Conservation (phyloP, 352 stramenopile species). For the Phytophthora crassamura region DNA sequence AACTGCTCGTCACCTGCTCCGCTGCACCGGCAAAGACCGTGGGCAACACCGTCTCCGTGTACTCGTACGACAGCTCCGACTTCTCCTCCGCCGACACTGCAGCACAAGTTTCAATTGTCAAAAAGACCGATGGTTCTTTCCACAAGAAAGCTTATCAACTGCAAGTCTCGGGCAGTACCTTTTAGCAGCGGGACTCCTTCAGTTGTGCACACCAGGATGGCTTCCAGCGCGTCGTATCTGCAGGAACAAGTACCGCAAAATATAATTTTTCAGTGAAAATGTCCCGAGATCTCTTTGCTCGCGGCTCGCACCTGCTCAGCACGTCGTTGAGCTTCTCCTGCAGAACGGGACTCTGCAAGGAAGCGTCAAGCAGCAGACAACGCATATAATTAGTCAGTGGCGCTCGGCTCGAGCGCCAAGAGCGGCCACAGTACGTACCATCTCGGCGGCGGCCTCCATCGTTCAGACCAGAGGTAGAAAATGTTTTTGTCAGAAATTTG, state of each 20-base stretch:
- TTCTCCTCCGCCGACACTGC: slow-evolving; percentile 56
- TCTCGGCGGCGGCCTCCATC: slow-evolving; percentile 42
- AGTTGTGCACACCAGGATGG: slow-evolving; percentile 81
- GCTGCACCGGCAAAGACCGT: slow-evolving; percentile 79
- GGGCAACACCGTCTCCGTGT: slow-evolving; percentile 79
- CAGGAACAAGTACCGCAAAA: no score
- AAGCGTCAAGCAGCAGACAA: neutral
- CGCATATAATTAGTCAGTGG: neutral
- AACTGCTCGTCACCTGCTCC: slow-evolving; percentile 57
- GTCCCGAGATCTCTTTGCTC: no score
- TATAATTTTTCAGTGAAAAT: neutral
- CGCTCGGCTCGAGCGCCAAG: neutral
- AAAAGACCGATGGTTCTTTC: no score
- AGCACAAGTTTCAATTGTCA: neutral
- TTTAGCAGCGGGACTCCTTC: slow-evolving; percentile 81
- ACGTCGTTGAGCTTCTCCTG: slow-evolving; percentile 69
- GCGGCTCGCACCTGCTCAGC: slow-evolving; percentile 47
- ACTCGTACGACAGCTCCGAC: slow-evolving; percentile 62
- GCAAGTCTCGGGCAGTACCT: slow-evolving; percentile 34
- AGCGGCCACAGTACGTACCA: slow-evolving; percentile 17
- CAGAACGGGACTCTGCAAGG: slow-evolving; percentile 60
- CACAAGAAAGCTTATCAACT: neutral
- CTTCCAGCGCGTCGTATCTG: slow-evolving; percentile 79
- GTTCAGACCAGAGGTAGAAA: no score
- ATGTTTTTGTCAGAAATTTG: no score